Evolutionary conservation across 129 eudicot genomes (phyloP), one percentile per base, ranked within the genome.

Genomic region (Flaveria sonorensis): DNA sequence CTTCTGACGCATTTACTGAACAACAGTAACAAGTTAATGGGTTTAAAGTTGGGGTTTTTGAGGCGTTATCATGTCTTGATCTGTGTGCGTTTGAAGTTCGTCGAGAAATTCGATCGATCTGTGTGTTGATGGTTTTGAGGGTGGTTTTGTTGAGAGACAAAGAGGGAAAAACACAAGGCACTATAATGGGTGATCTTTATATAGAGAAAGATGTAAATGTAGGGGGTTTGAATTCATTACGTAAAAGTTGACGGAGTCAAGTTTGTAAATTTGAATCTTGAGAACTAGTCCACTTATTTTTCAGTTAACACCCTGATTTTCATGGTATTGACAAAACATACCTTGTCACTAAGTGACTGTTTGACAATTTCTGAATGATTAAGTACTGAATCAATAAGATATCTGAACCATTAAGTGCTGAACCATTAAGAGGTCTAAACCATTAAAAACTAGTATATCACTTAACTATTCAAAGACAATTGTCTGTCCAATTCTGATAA

Each of bases 1-100:
- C 55, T 86, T 82, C 70, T 89, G 89, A 84, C 86, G 91, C 89
- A 89, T 84, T 80, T 76, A 83, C 83, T 12, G 68, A 28, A 16
- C 11, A 30, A 59, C 32, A 3, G n/a, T 19, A 50, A 64, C 15
- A 36, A 12, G 5, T 13, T 4, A 32, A 63, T 50, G 72, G 20
- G 64, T 18, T 20, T 40, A 0, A 3, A 51, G 65, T 50, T 32
- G 40, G 40, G 7, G 7, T 36, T 36, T 36, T 36, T 23, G 23
- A 36, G 16, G 72, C 15, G 7, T 20, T 13, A 71, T 30, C 62
- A 63, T 64, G 48, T 52, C 24, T 47, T 14, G 86, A 30, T 75
- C 62, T 32, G 80, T 72, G 69, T 74, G 63, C 32, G 61, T 75
- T 75, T 30, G 36, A 47, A 71, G 75, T 7, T 3, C 63, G 23